A percentile compares a stretch with the other conserved stretches of the same genome.
Evolutionary conservation across 768 basidiomycete genomes (phyloP).

Genomic region (Lactarius sanguifluus): DNA sequence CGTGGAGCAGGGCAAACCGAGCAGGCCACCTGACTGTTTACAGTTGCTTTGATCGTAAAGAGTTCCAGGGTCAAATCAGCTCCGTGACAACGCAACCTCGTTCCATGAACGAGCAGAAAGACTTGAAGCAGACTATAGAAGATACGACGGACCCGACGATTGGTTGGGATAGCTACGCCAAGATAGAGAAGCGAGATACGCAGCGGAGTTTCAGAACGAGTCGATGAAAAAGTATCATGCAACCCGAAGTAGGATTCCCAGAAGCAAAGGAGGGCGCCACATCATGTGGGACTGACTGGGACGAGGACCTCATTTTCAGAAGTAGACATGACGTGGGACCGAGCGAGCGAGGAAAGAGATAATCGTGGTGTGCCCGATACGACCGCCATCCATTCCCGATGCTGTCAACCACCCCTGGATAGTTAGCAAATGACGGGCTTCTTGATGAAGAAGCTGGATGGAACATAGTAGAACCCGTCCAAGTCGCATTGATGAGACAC

Average conservation of each 20-base stretch:
- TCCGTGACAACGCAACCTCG: background rate
- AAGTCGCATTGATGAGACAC: constrained; percentile 9
- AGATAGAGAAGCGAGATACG: background rate
- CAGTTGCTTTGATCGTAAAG: background rate
- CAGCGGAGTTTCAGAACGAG: background rate
- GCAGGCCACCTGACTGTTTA: background rate
- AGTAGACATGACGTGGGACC: constrained; percentile 2
- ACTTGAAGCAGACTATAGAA: background rate
- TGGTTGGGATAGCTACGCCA: background rate
- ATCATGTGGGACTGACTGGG: constrained; percentile 10
- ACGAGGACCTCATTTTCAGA: background rate
- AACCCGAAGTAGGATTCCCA: constrained; percentile 1
- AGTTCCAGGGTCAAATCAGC: background rate
- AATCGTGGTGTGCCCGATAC: background rate
- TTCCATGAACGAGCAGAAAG: background rate
- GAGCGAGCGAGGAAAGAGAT: background rate
- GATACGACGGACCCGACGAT: background rate
- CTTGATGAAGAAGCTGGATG: constrained; percentile 5
- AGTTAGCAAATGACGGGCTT: background rate
- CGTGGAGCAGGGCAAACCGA: background rate
- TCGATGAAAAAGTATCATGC: background rate
- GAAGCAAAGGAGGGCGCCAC: background rate
- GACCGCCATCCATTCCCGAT: background rate
- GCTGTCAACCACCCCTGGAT: background rate
- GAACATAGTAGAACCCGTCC: constrained; percentile 1